Base-by-base conservation (phyloP, 2,329 filamentous ascomycete genomes). In the Aspergillus sp. region DNA sequence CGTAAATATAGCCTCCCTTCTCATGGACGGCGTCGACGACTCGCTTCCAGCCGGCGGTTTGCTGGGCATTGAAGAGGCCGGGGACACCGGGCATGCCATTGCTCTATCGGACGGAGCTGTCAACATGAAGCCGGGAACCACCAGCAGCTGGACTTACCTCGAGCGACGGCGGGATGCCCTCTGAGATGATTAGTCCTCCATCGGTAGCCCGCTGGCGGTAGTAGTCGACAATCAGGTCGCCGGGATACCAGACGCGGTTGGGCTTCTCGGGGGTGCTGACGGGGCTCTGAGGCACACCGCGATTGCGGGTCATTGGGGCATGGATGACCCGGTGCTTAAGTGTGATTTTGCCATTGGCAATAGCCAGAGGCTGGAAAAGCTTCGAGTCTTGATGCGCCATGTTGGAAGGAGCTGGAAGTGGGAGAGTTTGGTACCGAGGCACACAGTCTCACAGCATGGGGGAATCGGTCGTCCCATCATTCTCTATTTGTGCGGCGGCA, bases 291-390 rank as follows among this genome's bases (percentile, higher is more conserved):
- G 81, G 80, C 5, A 76, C 78, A 17, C 80, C 80, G 24, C 83
- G 77, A 62, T 80, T 81, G 17, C 83, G 78, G 5, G 83, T 85
- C 55, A 85, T 67, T 2, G 84, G 80, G 1, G 81, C 79, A 62
- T 80, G 67, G 44, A 82, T 72, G 22, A 85, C 70, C 52, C 83
- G 79, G 62, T 85, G 81, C 48, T 77, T 73, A 32, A 86, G 77
- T 9, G 68, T 68, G 43, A 80, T 74, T 43, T 77, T 76, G 58
- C 82, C 77, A 67, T 78, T 78, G 58, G 78, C 74, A 48, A 81
- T 73, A 30, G 71, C 64, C 54, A 81, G 62, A 5, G 79, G 77
- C 53, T 70, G 66, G 62, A 80, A 82, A 38, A 80, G 74, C 64
- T 60, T 76, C 61, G 70, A 75, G 61, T 62, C 32, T 51, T 53